Evolutionary conservation across 768 basidiomycete genomes (phyloP).

Genomic region (Paxillus ammoniavirescens): DNA sequence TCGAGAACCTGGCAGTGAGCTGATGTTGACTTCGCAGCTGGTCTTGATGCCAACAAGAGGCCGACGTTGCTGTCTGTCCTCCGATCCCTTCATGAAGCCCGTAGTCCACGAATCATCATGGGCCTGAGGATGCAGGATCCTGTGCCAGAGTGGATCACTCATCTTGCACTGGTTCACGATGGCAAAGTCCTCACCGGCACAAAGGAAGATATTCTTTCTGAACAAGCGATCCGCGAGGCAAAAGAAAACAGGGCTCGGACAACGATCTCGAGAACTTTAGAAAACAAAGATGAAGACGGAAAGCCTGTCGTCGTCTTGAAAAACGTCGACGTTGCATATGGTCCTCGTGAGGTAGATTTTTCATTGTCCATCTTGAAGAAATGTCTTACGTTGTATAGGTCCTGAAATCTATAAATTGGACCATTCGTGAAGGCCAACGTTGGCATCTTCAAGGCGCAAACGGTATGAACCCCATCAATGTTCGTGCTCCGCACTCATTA

Average conservation of each 20-base stretch:
- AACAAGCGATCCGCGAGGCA: constrained; percentile 12
- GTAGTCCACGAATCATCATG: constrained; percentile 60
- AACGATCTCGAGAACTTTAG: not conserved
- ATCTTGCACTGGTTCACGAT: constrained; percentile 55
- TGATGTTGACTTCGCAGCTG: constrained; percentile 48
- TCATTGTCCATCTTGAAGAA: not conserved
- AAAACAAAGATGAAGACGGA: constrained; percentile 7
- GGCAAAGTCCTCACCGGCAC: constrained; percentile 50
- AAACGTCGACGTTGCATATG: constrained; percentile 71
- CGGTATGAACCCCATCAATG: constrained; percentile 43
- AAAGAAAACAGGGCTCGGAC: not conserved
- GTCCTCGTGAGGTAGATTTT: constrained; percentile 49
- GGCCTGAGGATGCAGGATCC: constrained; percentile 69
- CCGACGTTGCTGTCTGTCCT: constrained; percentile 55
- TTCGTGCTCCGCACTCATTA: not conserved
- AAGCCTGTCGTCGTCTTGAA: constrained; percentile 58
- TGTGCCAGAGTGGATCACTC: constrained; percentile 70
- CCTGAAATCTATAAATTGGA: constrained; percentile 78
- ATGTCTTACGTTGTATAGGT: constrained; percentile 44
- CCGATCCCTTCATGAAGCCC: constrained; percentile 45
- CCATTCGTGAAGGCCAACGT: constrained; percentile 73
- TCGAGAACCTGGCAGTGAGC: not conserved
- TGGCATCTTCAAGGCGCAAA: constrained; percentile 93
- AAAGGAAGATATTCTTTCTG: constrained; percentile 44
- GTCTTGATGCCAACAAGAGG: constrained; percentile 66